Conservation (phyloP, 352 stramenopile genomes). For the Globisporangium barbulae region DNA sequence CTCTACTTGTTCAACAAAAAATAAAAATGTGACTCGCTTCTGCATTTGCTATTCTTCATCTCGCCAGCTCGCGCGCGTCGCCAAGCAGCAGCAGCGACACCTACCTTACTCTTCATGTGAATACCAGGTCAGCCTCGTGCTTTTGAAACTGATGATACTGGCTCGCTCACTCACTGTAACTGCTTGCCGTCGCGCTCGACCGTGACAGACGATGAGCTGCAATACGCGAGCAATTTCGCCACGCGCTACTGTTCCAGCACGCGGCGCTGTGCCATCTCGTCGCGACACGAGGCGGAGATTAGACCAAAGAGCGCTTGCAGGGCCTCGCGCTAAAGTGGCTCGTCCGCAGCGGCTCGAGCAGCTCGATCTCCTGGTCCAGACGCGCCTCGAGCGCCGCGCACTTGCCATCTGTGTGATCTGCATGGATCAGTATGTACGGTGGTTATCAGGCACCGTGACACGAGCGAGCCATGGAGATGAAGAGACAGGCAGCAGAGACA, state of each 20-base stretch:
- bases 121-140: background rate
- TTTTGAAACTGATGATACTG: background rate
- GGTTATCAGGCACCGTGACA: background rate
- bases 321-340: constrained; percentile 20
- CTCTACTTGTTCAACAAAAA: too few species aligned
- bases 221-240: constrained; percentile 52
- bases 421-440: background rate
- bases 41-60: too few species aligned
- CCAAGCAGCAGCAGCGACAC: background rate
- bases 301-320: constrained; percentile 26
- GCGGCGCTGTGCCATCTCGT: constrained; percentile 29
- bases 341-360: constrained; percentile 30
- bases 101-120: background rate
- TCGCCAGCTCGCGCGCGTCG: too few species aligned
- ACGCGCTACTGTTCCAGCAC: constrained; percentile 26
- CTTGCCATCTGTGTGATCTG: constrained; percentile 38
- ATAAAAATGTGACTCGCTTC: too few species aligned
- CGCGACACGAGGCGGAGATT: constrained; percentile 22
- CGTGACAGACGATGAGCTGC: constrained; percentile 55
- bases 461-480: background rate
- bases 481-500: constrained; percentile 1
- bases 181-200: constrained; percentile 38
- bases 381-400: constrained; percentile 37
- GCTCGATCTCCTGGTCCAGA: constrained; percentile 35
- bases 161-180: constrained; percentile 12